Percentiles rank a stretch among this genome's conserved stretches.
phyloP scores from a whole-genome alignment of 2,329 filamentous ascomycete genomes.

The Balansia obtecta region DNA sequence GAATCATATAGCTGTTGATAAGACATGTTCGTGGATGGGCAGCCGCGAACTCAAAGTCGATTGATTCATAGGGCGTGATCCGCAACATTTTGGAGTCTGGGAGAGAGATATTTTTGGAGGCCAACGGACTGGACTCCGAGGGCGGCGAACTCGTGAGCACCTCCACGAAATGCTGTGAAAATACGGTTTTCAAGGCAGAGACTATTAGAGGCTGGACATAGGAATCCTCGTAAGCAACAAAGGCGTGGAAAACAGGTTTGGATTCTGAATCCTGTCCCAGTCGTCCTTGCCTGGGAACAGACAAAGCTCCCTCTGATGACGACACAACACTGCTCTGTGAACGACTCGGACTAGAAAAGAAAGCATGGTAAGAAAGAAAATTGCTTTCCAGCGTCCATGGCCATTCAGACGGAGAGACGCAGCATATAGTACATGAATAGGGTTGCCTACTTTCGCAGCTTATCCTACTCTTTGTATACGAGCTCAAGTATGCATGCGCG shows the following conservation, averaged over 20 bases:
- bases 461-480: conserved; percentile 8
- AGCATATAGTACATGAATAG: conserved; percentile 17
- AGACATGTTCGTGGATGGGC: conserved; percentile 49
- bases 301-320: conserved; percentile 7
- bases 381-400: conserved; percentile 16
- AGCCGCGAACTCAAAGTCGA: conserved; percentile 71
- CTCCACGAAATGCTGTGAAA: conserved; percentile 43
- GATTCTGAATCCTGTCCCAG: neutral
- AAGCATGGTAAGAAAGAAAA: conserved; percentile 26
- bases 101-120: conserved; percentile 23
- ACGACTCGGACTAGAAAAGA: conserved; percentile 14
- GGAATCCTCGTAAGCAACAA: conserved; percentile 72
- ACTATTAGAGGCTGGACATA: conserved; percentile 85
- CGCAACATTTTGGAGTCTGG: conserved; percentile 48
- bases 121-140: conserved; percentile 19
- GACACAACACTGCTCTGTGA: conserved; percentile 6
- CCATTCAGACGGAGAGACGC: conserved; percentile 3
- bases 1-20: conserved; percentile 85
- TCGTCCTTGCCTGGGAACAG: conserved; percentile 9
- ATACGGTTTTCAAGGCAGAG: conserved; percentile 50
- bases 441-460: neutral
- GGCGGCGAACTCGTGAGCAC: conserved; percentile 35
- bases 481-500: conserved; percentile 2
- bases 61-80: conserved; percentile 73
- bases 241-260: conserved; percentile 36